Evolutionary conservation across 1,284 basidiomycete species (phyloP).

Genomic region (Exobasidium cylindrosporum): DNA sequence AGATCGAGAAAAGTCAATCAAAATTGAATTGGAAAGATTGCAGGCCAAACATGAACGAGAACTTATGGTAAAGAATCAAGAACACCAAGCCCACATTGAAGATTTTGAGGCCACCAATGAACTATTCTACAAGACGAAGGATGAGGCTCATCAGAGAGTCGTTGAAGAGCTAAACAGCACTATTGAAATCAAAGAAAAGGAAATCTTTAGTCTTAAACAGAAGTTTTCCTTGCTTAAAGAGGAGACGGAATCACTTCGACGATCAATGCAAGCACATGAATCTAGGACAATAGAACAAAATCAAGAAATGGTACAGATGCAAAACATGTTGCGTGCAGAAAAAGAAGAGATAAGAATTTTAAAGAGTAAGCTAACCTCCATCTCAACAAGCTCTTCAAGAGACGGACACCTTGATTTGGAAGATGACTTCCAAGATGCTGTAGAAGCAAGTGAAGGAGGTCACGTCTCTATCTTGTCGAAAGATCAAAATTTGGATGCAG

Average conservation of each 20-base stretch:
- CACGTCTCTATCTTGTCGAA: too few species aligned
- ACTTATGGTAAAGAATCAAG: conserved; percentile 28
- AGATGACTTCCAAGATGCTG: conserved; percentile 15
- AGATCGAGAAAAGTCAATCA: background rate
- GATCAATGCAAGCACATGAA: background rate
- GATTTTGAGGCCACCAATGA: conserved; percentile 30
- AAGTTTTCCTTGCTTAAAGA: background rate
- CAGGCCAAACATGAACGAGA: conserved; percentile 25
- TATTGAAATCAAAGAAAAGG: background rate
- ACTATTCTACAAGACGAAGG: conserved; percentile 7
- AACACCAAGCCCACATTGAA: conserved; percentile 29
- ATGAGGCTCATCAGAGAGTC: conserved; percentile 11
- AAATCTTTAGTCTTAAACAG: background rate
- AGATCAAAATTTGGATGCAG: too few species aligned
- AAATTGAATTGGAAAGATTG: conserved; percentile 17
- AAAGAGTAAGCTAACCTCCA: background rate
- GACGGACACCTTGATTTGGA: conserved; percentile 2
- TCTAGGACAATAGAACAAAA: background rate
- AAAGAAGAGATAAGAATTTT: background rate
- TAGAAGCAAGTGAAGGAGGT: conserved; percentile 6
- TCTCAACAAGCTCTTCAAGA: background rate
- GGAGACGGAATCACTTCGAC: conserved; percentile 1
- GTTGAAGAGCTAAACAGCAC: conserved; percentile 6
- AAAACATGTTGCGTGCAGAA: background rate
- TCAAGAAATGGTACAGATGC: background rate